Conservation (phyloP, 257 asterid species). For the Solanum paucissectum region DNA sequence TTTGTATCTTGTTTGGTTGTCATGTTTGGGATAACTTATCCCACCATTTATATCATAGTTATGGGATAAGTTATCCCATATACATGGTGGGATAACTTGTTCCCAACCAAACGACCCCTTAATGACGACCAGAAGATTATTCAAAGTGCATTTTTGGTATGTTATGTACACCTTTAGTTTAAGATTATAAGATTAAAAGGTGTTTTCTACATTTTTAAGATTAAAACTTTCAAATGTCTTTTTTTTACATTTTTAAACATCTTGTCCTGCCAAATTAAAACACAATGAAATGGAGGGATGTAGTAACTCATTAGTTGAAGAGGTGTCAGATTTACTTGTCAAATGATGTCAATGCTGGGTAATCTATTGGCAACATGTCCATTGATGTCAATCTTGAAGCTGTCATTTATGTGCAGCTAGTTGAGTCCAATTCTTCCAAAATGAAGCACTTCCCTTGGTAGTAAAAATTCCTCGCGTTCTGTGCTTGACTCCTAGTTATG, state of each 20-base stretch:
- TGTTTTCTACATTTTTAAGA: background rate
- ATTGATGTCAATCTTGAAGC: background rate
- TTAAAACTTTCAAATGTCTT: background rate
- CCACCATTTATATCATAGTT: no score
- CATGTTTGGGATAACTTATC: no score
- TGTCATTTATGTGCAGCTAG: background rate
- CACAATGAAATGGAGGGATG: background rate
- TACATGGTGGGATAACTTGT: no score
- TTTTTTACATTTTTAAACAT: background rate
- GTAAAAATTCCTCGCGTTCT: background rate
- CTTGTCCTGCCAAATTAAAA: background rate
- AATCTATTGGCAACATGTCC: no score
- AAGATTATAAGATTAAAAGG: background rate
- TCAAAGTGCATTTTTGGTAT: background rate
- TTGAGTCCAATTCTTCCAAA: background rate
- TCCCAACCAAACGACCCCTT: no score
- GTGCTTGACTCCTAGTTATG: background rate
- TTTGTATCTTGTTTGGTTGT: no score
- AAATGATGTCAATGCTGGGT: background rate
- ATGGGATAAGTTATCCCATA: no score
- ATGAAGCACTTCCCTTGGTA: background rate
- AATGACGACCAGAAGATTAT: no score
- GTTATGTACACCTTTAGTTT: no score
- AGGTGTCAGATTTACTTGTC: background rate
- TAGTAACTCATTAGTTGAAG: background rate